Evolutionary conservation across 176 grass and related monocot genomes (phyloP), one percentile per base, ranked within the genome.

Genomic region (Pharus latifolius): DNA sequence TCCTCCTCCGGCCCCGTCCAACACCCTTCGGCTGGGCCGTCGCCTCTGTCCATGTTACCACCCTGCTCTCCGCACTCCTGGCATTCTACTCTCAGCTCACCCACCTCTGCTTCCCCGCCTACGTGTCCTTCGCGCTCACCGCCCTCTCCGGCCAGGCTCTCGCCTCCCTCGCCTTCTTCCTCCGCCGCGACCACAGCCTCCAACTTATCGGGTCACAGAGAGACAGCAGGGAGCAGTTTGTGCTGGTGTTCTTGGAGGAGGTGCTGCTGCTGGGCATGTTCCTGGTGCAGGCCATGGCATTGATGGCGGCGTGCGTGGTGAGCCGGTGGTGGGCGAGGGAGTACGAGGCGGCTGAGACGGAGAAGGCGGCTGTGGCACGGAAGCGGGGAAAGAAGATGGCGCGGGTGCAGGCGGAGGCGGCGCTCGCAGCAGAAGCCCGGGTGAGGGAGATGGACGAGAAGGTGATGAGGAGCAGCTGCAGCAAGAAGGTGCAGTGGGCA

Each of bases 21-120:
- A 90, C 86, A 60, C 81, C 83, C 45, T 87, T 90, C 16, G 91
- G 83, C 70, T 89, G 91, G 83, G 83, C 67, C 71, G 86, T 95
- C 72, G 40, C 78, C 83, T 67, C 80, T 17, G 83, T 87, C 28
- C 88, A 84, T 57, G 60, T 54, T 43, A 47, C 63, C 62, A 87
- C 91, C 13, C 53, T 84, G 17, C 48, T 90, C 60, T 90, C 86
- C 18, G 82, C 83, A 4, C 76, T 90, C 61, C 12, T 69, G 14
- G 69, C 80, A 14, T 55, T 87, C 43, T 49, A 55, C 80, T 63
- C 67, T 2, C 91, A 72, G 23, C 80, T 89, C 71, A 62, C 90
- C 24, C 75, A 63, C 79, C 73, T 47, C 54, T 83, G 90, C 60
- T 75, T 83, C 75, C 50, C 70, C 34, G 67, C 71, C 29, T 79